Conservation (phyloP, 192 early-diverging fungal species). For the Fimicolochytrium jonesii region DNA sequence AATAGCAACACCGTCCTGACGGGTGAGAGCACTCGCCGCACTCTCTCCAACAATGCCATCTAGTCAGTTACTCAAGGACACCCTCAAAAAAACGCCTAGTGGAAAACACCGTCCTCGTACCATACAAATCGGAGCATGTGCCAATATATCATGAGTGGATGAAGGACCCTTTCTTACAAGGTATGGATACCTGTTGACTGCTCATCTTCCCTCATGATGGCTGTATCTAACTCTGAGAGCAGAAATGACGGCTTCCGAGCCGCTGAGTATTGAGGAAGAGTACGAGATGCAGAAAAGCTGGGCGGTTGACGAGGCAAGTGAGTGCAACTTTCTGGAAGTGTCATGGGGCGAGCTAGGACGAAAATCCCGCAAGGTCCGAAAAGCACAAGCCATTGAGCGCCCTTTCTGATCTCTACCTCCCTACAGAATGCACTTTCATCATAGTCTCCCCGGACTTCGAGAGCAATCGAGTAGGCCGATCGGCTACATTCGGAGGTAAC, state of each 20-base stretch:
- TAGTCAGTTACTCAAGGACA: neutral
- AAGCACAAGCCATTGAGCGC: too few relatives aligned
- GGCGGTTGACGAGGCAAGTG: constrained; percentile 77
- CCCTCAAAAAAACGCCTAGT: constrained; percentile 16
- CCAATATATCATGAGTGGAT: constrained; percentile 93
- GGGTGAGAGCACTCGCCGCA: neutral
- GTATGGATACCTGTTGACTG: constrained; percentile 42
- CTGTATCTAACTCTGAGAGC: neutral
- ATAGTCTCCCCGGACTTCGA: constrained; percentile 18
- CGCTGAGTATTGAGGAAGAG: constrained; percentile 87
- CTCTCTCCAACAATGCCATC: neutral
- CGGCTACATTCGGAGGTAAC: constrained; percentile 16
- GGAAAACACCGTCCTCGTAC: constrained; percentile 65
- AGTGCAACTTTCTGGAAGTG: too few relatives aligned
- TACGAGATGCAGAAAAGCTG: constrained; percentile 92
- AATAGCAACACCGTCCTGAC: constrained; percentile 18
- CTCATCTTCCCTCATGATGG: neutral
- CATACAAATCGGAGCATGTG: constrained; percentile 84
- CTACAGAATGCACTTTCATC: constrained; percentile 37
- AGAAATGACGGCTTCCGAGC: constrained; percentile 96
- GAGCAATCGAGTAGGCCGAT: constrained; percentile 17
- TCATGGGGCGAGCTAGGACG: too few relatives aligned
- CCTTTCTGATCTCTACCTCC: neutral
- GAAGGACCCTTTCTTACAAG: constrained; percentile 81
- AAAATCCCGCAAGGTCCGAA: too few relatives aligned